These are phyloP conservation scores for Exidia glandulosa DNA, from an alignment of 768 basidiomycete genomes.

Conservation along the genomic window DNA sequence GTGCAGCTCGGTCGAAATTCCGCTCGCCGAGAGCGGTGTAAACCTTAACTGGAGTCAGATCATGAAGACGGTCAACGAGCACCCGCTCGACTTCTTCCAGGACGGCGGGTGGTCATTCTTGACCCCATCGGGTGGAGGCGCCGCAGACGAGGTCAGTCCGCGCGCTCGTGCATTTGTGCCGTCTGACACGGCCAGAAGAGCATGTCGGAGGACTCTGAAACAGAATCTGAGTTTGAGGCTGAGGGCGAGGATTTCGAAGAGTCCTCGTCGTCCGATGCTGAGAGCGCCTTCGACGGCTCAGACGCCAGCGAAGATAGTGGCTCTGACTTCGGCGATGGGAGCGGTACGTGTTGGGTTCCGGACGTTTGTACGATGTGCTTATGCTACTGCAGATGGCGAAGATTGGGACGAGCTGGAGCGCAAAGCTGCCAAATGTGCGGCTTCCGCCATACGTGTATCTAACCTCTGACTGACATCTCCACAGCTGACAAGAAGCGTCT, in stretches of 20 bases:
- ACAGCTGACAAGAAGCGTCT: slow-evolving; percentile 37
- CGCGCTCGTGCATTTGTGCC: too few species aligned
- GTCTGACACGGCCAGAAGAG: slow-evolving; percentile 31
- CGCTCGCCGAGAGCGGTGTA: slow-evolving; percentile 89
- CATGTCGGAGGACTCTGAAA: slow-evolving; percentile 45
- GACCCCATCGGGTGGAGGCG: slow-evolving; percentile 46
- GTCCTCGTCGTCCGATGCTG: slow-evolving; percentile 36
- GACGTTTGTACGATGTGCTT: not conserved
- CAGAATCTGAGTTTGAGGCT: slow-evolving; percentile 56
- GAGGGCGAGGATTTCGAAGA: slow-evolving; percentile 31
- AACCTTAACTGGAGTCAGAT: slow-evolving; percentile 97
- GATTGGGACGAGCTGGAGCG: slow-evolving; percentile 95
- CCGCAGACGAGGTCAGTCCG: too few species aligned
- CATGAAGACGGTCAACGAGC: slow-evolving; percentile 98
- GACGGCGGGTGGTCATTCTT: slow-evolving; percentile 95
- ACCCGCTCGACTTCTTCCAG: slow-evolving; percentile 90
- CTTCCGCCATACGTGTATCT: not conserved
- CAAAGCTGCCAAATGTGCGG: slow-evolving; percentile 80
- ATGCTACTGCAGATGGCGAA: slow-evolving; percentile 35
- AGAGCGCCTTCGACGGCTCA: slow-evolving; percentile 43
- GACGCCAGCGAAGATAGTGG: slow-evolving; percentile 46
- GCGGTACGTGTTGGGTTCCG: slow-evolving; percentile 28
- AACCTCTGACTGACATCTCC: not conserved
- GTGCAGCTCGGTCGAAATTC: slow-evolving; percentile 86
- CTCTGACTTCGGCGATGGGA: slow-evolving; percentile 55